Percentiles rank a stretch among this genome's conserved stretches.
Conservation (phyloP, 257 asterid genomes). For the Solanum sejunctum region DNA sequence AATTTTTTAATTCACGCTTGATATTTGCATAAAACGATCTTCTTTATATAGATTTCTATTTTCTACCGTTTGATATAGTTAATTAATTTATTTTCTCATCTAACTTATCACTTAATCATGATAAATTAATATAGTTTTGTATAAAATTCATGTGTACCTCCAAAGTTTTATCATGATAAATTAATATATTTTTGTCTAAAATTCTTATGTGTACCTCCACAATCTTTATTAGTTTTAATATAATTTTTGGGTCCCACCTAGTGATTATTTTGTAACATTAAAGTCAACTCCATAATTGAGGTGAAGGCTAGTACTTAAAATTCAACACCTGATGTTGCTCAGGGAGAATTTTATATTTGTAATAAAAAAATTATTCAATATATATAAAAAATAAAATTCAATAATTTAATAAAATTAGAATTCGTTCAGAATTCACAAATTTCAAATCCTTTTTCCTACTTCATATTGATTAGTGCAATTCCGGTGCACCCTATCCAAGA, state of each 20-base stretch:
- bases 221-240: neutral
- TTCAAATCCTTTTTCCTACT: accelerated
- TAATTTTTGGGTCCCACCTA: neutral
- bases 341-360: neutral
- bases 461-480: neutral
- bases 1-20: too few relatives aligned
- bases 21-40: too few relatives aligned
- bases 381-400: neutral
- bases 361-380: neutral
- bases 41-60: too few relatives aligned
- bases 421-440: neutral
- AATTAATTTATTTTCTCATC: neutral
- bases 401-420: neutral
- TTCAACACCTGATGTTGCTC: neutral
- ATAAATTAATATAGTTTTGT: too few relatives aligned
- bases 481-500: neutral
- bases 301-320: neutral
- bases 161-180: neutral
- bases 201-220: neutral
- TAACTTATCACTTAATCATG: neutral
- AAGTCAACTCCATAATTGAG: neutral
- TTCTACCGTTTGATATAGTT: too few relatives aligned
- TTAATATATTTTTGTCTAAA: too few relatives aligned
- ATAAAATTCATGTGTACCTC: neutral
- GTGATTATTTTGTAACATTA: neutral